These are phyloP conservation scores for Saururus chinensis DNA, from an alignment of 164 flowering plant species.

Conservation along the genomic window DNA sequence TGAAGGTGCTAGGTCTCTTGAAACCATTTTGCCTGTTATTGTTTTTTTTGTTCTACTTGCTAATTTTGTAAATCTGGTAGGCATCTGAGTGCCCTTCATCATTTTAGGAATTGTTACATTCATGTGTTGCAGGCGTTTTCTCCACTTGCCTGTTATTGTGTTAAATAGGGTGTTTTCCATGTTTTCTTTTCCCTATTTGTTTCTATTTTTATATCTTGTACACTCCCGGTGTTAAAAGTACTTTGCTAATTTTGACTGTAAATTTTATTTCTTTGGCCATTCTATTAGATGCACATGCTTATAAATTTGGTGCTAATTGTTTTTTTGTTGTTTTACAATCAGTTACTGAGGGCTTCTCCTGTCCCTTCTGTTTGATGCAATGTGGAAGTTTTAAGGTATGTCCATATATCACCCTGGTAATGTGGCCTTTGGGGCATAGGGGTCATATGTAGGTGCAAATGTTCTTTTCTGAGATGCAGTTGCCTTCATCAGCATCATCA, in stretches of 20 bases:
- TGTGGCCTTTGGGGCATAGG: not conserved
- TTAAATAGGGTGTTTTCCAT: not conserved
- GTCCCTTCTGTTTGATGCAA: constrained; percentile 83
- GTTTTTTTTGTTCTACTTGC: not conserved
- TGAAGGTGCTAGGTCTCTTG: constrained; percentile 53
- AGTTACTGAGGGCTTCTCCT: constrained; percentile 92
- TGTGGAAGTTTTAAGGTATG: constrained; percentile 87
- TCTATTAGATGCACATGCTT: not conserved
- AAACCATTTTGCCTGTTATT: not conserved
- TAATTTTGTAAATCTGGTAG: not conserved
- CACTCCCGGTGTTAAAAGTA: not conserved
- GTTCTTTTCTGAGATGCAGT: not conserved
- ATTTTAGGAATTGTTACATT: not conserved
- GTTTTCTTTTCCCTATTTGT: not conserved
- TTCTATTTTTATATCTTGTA: no score
- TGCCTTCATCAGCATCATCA: not conserved
- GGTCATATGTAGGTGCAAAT: not conserved
- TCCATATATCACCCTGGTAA: not conserved
- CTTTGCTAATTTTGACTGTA: not conserved
- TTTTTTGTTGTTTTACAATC: constrained; percentile 10
- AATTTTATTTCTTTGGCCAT: not conserved
- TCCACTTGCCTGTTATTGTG: not conserved
- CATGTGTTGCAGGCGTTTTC: not conserved
- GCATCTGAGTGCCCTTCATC: not conserved
- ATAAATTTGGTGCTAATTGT: not conserved